phyloP scores from a whole-genome alignment of 805 yeast genomes.

The Myxozyma nipponensis region DNA sequence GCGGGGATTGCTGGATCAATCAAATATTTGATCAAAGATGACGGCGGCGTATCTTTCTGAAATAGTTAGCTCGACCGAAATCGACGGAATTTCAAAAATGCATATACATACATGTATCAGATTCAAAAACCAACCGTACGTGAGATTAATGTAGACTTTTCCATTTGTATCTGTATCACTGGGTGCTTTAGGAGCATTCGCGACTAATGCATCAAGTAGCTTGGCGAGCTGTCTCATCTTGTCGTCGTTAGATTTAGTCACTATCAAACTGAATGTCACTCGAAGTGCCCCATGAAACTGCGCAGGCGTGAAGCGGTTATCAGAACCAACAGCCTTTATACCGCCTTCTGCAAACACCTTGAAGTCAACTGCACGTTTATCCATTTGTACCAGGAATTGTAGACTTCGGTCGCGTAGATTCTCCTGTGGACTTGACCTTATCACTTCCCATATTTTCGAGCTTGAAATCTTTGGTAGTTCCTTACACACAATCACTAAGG shows the following conservation, averaged over 20 bases:
- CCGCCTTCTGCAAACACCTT: conserved; percentile 8
- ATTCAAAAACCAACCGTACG: conserved; percentile 17
- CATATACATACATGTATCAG: conserved; percentile 9
- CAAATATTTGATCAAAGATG: conserved; percentile 14
- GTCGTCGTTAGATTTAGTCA: too few species aligned
- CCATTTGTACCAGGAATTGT: conserved; percentile 12
- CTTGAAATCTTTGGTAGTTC: conserved; percentile 13
- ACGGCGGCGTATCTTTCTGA: conserved; percentile 14
- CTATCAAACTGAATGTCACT: too few species aligned
- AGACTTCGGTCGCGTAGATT: conserved; percentile 9
- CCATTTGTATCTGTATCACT: conserved; percentile 2
- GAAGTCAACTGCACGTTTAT: not conserved
- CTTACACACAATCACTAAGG: conserved; percentile 4
- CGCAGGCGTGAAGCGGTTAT: too few species aligned
- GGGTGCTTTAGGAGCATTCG: conserved; percentile 7
- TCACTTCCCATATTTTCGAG: conserved; percentile 16
- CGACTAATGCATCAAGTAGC: conserved; percentile 15
- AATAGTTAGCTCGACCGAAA: not conserved
- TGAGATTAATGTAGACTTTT: conserved; percentile 7
- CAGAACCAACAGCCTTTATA: conserved; percentile 3
- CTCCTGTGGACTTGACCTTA: too few species aligned
- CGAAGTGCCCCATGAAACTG: too few species aligned
- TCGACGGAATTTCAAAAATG: not conserved
- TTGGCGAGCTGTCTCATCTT: conserved; percentile 5
- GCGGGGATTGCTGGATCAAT: conserved; percentile 18